Base-by-base conservation (phyloP, 2,329 filamentous ascomycete species). In the Escovopsis sp. region DNA sequence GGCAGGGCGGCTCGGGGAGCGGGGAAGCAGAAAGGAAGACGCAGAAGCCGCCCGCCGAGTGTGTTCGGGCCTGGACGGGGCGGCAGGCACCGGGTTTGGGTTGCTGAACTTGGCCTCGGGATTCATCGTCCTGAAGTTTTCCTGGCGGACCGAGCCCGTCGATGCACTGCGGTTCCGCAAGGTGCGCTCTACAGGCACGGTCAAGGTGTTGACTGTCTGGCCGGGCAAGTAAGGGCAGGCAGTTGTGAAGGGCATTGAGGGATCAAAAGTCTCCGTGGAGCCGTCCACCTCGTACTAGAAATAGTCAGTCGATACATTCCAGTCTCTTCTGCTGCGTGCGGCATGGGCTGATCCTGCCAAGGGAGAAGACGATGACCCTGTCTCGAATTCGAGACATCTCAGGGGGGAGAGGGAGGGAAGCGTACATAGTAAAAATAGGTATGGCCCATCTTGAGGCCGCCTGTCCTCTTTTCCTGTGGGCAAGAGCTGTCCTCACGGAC, bases 381-480 rank as follows among this genome's bases (percentile, higher is more conserved):
- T 11, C 27, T 30, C 9, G 27, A 6, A 11, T 9, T 9, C 27
- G 27, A 30, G 27, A 30, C 27, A 30, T 30, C 11, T 30, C 27
- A 40, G 34, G 31, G 32, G 32, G 15, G 20, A 6, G 34, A 30
- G 32, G 30, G 24, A 43, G 39, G 35, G 16, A 39, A 36, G 39
- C 38, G 27, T 67, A 93, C 86, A 64, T 91, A 95, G 68, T 94
- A 96, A 72, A 89, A 95, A 62, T 95, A 95, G 13, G 81, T 91
- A 45, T 82, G 78, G 36, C 88, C 88, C 84, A 94, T 94, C 61
- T 82, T 91, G 48, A 95, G 71, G 40, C 83, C 88, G 44, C 87
- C 87, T 50, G 75, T 74, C 52, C 85, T 75, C 64, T 68, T 50
- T 62, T 67, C 46, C 37, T 45, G 44, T 45, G 46, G 50, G 40